Conservation (phyloP, 495 filamentous ascomycete genomes). For the Talaromyces thailandensis region DNA sequence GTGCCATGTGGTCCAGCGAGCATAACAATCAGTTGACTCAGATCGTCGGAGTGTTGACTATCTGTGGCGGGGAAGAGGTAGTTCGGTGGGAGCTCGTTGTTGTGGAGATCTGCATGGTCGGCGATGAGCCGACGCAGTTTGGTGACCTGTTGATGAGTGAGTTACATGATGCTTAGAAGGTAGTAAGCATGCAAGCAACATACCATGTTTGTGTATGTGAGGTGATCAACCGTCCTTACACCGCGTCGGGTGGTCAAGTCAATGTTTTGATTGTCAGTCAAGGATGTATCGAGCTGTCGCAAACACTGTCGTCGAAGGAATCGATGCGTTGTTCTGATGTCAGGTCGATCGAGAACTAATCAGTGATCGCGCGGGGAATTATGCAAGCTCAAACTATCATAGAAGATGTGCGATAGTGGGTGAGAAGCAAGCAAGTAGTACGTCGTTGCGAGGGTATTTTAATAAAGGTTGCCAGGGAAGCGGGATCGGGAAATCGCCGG, state of each 20-base stretch:
- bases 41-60: conserved; percentile 38
- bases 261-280: neutral
- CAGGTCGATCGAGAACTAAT: neutral
- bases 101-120: conserved; percentile 55
- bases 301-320: neutral
- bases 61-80: conserved; percentile 48
- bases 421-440: neutral
- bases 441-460: neutral
- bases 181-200: neutral
- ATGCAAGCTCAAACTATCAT: neutral
- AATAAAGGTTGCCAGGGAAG: conserved; percentile 3
- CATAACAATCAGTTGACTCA: conserved; percentile 50
- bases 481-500: neutral
- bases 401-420: neutral
- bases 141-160: conserved; percentile 21
- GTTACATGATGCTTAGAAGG: conserved; percentile 2
- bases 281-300: neutral
- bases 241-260: neutral
- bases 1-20: conserved; percentile 57
- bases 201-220: neutral
- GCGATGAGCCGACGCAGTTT: conserved; percentile 54
- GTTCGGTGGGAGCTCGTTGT: conserved; percentile 51
- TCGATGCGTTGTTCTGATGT: neutral
- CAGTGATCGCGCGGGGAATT: neutral
- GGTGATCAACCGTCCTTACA: too few species aligned